A percentile compares a stretch with the other conserved stretches of the same genome.
These are phyloP conservation scores for Hanseniaspora lindneri DNA, from an alignment of 805 yeast species.

Conservation along the genomic window DNA sequence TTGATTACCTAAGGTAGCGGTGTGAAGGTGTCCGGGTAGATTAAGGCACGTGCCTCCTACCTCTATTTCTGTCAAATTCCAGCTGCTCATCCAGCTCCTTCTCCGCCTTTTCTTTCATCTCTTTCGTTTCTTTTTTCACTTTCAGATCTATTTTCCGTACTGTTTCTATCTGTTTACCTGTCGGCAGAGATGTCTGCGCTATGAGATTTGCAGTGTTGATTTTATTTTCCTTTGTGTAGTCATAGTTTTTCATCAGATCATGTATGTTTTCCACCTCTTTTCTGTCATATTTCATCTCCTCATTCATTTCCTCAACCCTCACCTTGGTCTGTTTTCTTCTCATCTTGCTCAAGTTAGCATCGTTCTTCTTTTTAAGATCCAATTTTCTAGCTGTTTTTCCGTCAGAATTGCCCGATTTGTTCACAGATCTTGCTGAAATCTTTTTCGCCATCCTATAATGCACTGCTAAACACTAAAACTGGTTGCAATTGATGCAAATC, in stretches of 20 bases:
- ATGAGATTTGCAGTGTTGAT: not conserved
- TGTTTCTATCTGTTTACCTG: constrained; percentile 4
- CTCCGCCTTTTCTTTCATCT: constrained; percentile 24
- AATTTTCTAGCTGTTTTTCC: constrained; percentile 10
- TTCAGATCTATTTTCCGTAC: constrained; percentile 23
- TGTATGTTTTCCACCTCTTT: constrained; percentile 16
- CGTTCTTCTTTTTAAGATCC: not conserved
- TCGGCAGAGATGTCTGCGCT: constrained; percentile 3
- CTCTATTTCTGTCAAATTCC: too few relatives aligned
- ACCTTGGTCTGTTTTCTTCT: constrained; percentile 24
- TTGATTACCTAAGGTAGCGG: too few relatives aligned
- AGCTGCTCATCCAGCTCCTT: constrained; percentile 23
- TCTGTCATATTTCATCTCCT: constrained; percentile 17
- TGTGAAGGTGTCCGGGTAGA: too few relatives aligned
- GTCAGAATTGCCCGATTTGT: not conserved
- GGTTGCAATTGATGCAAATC: too few relatives aligned
- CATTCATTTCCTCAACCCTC: constrained; percentile 22
- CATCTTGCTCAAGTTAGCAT: constrained; percentile 18
- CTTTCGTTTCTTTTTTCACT: constrained; percentile 23
- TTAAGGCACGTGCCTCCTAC: too few relatives aligned
- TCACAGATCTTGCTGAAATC: not conserved
- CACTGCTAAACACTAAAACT: too few relatives aligned
- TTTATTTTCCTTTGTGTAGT: constrained; percentile 14
- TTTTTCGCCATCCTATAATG: not conserved
- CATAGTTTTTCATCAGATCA: constrained; percentile 16